Evolutionary conservation across 257 asterid genomes (phyloP), one percentile per base, ranked within the genome.

Genomic region (Lantana camara): DNA sequence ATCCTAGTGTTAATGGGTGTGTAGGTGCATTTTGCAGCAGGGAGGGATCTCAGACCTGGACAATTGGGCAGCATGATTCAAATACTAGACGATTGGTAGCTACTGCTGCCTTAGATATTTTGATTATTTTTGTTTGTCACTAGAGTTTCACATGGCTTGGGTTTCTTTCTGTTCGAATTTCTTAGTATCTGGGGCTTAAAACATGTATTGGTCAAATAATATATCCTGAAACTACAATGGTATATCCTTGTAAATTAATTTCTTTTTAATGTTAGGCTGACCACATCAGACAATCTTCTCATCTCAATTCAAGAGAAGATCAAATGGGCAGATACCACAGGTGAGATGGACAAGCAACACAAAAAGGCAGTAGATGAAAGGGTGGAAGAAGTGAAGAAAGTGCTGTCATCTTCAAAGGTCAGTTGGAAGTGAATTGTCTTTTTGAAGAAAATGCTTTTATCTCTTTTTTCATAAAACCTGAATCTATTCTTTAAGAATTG

Each of bases 11-110:
- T 9, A 45, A 32, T 50, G 48, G 53, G 61, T 64, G 66, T 85
- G 55, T 78, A 93, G 98, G 97, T 93, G 60, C 99, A 87, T 81
- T 87, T 93, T 77, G 96, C 99, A 1, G 96, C 92, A 45, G 99
- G 97, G 66, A 90, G 99, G 83, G 99, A 93, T 85, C 92, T 90
- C 48, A 86, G 95, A 73, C 97, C 96, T 34, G 95, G 80, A 57
- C 97, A 93, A 71, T 63, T 93, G 67, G 88, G 90, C 60, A 75
- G 73, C 74, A 93, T 93, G 97, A 82, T 81, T 63, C 76, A 84
- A 41, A 81, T 83, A 7, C 73, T 94, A 71, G 80, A 68, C 0
- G 77, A 83, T 64, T 94, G 99, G 99, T 94, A 83, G 19, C 35
- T 71, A 37, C 57, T 13, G 49, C 65, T 52, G 48, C 66, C 44